Percentiles rank a stretch among this genome's conserved stretches.
phyloP scores from a whole-genome alignment of 106 monocot genomes.

The Alisma plantagoaquatica region DNA sequence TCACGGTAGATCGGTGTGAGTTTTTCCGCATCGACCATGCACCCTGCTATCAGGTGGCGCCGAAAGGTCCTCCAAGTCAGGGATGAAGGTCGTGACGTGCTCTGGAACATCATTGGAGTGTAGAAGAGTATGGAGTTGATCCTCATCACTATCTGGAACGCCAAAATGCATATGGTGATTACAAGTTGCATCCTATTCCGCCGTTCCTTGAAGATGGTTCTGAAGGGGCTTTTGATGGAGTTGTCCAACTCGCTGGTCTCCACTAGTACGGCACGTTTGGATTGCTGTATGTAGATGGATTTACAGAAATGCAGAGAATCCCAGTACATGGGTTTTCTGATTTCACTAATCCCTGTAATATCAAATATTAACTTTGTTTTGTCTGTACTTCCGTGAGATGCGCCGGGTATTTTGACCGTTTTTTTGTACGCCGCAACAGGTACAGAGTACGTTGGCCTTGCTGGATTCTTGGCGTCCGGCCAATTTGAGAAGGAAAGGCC shows the following conservation, averaged over 20 bases:
- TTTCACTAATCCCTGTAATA: no score
- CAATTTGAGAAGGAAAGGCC: conserved; percentile 90
- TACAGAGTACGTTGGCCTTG: conserved; percentile 25
- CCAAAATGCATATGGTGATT: conserved; percentile 80
- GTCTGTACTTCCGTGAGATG: no score
- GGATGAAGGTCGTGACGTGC: no score
- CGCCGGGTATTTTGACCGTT: conserved; percentile 79
- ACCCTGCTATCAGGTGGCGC: no score
- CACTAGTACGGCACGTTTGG: conserved; percentile 76
- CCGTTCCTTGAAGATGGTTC: conserved; percentile 67
- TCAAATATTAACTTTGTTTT: no score
- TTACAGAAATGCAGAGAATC: no score
- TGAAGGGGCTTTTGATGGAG: conserved; percentile 67
- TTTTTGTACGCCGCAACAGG: conserved; percentile 47
- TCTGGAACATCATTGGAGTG: conserved; percentile 88
- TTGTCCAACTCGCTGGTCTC: conserved; percentile 91
- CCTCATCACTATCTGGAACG: conserved; percentile 77
- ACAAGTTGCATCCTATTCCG: conserved; percentile 84
- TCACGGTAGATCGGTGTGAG: no score
- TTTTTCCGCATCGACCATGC: no score
- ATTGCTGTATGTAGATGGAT: no score
- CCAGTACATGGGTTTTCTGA: no score
- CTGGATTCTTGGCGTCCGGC: conserved; percentile 76
- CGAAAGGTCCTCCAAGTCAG: no score
- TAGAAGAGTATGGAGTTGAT: conserved; percentile 96